A percentile compares a stretch with the other conserved stretches of the same genome.
phyloP scores from a whole-genome alignment of 305 asterid species.

The Fraxinus nigra region DNA sequence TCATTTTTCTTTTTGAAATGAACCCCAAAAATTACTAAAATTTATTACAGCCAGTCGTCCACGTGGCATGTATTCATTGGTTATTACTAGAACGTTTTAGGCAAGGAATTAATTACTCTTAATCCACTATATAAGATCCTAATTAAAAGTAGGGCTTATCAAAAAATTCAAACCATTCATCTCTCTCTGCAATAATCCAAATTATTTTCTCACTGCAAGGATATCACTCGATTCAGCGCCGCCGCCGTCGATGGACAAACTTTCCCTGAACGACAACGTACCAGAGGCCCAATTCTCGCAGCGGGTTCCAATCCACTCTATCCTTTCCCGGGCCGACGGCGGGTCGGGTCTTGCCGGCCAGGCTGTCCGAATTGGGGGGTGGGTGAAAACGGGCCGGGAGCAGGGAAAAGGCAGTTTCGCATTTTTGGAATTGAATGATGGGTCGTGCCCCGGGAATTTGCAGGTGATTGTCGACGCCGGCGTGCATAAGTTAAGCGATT shows the following conservation, averaged over 20 bases:
- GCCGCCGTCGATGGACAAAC: slow-evolving; percentile 47
- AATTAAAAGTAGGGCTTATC: background rate
- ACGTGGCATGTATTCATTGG: background rate
- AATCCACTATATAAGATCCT: background rate
- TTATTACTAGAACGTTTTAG: background rate
- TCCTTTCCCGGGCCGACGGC: slow-evolving; percentile 60
- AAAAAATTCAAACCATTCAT: background rate
- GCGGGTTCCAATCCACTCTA: slow-evolving; percentile 70
- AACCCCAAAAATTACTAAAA: background rate
- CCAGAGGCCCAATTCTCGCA: slow-evolving; percentile 66
- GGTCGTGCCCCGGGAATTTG: slow-evolving; percentile 72
- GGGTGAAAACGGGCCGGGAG: slow-evolving; percentile 90
- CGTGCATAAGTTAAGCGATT: slow-evolving; percentile 58
- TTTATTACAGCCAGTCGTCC: background rate
- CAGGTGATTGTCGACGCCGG: slow-evolving; percentile 73
- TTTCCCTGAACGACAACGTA: slow-evolving; percentile 38
- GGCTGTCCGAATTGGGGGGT: slow-evolving; percentile 68
- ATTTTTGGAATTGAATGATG: slow-evolving; percentile 81
- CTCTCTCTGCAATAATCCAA: background rate
- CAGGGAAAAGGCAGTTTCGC: slow-evolving; percentile 84
- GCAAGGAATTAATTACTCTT: background rate
- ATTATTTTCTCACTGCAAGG: background rate
- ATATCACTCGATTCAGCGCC: slow-evolving; percentile 49
- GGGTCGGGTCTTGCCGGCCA: slow-evolving; percentile 75
- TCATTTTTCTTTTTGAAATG: background rate